These are phyloP conservation scores for Talaromyces albobiverticillius DNA, from an alignment of 2,329 filamentous ascomycete genomes.

Conservation along the genomic window DNA sequence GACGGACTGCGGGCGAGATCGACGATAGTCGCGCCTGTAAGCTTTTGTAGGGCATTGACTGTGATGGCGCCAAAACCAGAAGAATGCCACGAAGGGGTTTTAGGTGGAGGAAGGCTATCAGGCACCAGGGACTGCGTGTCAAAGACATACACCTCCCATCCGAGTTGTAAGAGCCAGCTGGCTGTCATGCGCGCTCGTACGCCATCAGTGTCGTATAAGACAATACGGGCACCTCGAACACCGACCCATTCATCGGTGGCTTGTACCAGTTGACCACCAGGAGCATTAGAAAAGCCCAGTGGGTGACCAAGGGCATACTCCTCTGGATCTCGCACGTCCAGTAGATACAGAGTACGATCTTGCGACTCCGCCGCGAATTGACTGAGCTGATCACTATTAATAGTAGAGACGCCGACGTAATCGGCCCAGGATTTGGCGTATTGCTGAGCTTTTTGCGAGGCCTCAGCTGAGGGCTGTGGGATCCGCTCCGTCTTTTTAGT, in stretches of 20 bases:
- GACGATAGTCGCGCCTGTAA: constrained; percentile 20
- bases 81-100: background rate
- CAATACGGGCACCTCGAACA: constrained; percentile 27
- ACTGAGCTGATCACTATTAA: constrained; percentile 4
- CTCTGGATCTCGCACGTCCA: constrained; percentile 29
- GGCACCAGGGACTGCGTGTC: constrained; percentile 17
- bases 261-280: constrained; percentile 31
- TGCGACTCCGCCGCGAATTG: constrained; percentile 15
- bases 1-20: constrained; percentile 29
- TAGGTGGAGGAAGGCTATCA: constrained; percentile 2
- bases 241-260: constrained; percentile 33
- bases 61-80: background rate
- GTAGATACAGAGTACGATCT: constrained; percentile 24
- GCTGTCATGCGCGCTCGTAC: constrained; percentile 29
- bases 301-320: constrained; percentile 26
- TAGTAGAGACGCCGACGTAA: constrained; percentile 1
- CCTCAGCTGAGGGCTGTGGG: constrained; percentile 14
- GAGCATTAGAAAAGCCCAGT: constrained; percentile 26
- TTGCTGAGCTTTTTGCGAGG: constrained; percentile 8
- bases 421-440: constrained; percentile 8
- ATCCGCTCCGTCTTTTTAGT: constrained; percentile 19
- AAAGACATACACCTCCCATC: constrained; percentile 30
- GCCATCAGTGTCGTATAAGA: constrained; percentile 28
- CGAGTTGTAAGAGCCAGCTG: constrained; percentile 30
- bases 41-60: constrained; percentile 15